Base-by-base conservation (phyloP, 1,284 basidiomycete genomes). In the Cystobasidium sp. region DNA sequence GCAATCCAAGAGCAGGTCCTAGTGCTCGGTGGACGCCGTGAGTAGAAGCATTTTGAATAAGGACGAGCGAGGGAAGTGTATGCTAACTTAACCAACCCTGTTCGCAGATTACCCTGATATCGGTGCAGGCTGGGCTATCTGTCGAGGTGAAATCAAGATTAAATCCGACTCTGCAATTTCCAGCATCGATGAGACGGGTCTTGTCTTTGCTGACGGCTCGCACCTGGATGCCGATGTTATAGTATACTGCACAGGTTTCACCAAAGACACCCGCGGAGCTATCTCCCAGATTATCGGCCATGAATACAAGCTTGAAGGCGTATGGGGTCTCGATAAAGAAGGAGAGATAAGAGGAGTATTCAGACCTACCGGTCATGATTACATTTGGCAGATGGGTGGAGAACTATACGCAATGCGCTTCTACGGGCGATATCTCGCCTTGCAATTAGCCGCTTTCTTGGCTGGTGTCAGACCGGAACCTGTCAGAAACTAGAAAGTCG, bases 241-340 rank as follows among this genome's bases (percentile, higher is more conserved):
- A 10, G 31, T 53, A 6, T 73, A 49, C 16, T 49, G 47, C 16
- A 73, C 70, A 1, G 70, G 70, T n/a, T 73, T 65, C 63, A 63
- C 55, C 44, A 73, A 73, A 24, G 70, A 73, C 52, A 53, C 47
- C 1, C 70, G 70, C 14, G 51, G 58, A 10, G 37, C 44, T 3
- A 31, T 66, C 1, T 51, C 51, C 16, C 41, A 52, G 10, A 65
- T 73, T 43, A 56, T 73, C 52, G 62, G 70, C 20, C 41, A 56
- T 14, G 20, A 58, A 20, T 55, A 56, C 53, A 65, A 66, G 22
- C 70, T 73, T 37, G 49, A 55, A 37, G 62, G 62, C 2, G 37
- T 73, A 3, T 73, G 70, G 70, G 63, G 63, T 58, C 14, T 73
- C 9, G 63, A 73, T 47, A 52, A 47, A n/a, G 70, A 73, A 55